phyloP scores from a whole-genome alignment of 495 filamentous ascomycete species.

The Penicillium cataractarum region DNA sequence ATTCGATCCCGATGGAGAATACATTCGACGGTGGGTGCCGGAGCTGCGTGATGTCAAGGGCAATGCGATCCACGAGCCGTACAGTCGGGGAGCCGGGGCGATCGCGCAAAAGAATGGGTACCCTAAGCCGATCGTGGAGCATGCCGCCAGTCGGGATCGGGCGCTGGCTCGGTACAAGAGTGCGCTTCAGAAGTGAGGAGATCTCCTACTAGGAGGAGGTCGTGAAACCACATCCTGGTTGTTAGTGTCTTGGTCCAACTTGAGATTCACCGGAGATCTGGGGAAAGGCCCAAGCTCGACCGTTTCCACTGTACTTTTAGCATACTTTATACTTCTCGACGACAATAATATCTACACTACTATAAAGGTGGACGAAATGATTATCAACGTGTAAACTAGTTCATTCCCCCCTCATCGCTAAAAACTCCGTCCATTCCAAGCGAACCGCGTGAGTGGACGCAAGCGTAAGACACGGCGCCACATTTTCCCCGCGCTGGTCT shows the following conservation, averaged over 20 bases:
- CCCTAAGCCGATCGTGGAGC: conserved; percentile 73
- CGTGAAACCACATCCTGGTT: no score
- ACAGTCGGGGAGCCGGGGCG: conserved; percentile 61
- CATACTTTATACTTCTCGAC: no score
- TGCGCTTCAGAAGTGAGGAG: conserved; percentile 32
- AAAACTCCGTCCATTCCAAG: background rate
- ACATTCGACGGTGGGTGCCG: conserved; percentile 63
- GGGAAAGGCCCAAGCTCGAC: no score
- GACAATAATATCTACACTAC: no score
- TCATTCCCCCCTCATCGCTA: no score
- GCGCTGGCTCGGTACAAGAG: conserved; percentile 75
- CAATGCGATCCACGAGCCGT: conserved; percentile 78
- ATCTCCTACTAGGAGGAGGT: background rate
- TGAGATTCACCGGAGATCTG: no score
- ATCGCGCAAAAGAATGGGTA: conserved; percentile 69
- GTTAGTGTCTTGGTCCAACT: no score
- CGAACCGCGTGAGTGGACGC: conserved; percentile 2
- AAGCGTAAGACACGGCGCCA: conserved; percentile 9
- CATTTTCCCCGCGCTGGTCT: conserved; percentile 19
- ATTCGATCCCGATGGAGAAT: conserved; percentile 63
- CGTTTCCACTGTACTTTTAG: no score
- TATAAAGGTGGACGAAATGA: no score
- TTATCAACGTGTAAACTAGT: no score
- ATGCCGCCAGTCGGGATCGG: conserved; percentile 66
- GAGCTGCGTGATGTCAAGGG: conserved; percentile 62